These are phyloP conservation scores for Crucibulum laeve DNA, from an alignment of 768 basidiomycete genomes.

Conservation along the genomic window DNA sequence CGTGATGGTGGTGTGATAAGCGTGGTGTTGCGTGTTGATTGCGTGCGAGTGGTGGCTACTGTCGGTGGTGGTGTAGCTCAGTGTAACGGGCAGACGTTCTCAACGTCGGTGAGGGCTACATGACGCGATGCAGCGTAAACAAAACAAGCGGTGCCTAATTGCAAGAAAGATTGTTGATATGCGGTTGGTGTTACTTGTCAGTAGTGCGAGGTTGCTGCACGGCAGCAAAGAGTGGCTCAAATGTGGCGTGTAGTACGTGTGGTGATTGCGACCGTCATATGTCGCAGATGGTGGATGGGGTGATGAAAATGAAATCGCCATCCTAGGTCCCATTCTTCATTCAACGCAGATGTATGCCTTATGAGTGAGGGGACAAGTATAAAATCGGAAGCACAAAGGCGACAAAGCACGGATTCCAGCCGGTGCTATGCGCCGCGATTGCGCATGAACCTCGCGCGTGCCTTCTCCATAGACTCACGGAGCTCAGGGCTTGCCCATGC, in stretches of 20 bases:
- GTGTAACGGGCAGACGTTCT: no score
- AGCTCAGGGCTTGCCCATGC: constrained; percentile 64
- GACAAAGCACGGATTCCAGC: background rate
- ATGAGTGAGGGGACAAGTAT: no score
- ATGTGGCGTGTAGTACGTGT: no score
- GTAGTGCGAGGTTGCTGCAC: background rate
- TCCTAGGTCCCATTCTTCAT: no score
- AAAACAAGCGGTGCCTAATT: no score
- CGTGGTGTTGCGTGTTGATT: background rate
- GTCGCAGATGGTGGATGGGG: no score
- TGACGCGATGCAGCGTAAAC: background rate
- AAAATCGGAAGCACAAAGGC: background rate
- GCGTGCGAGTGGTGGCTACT: background rate
- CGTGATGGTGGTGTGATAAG: background rate
- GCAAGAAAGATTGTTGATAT: no score
- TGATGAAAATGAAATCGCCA: no score
- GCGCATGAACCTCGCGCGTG: constrained; percentile 39
- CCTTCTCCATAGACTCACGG: constrained; percentile 67
- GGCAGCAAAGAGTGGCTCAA: background rate
- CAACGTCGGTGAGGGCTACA: background rate
- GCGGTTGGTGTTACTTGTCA: background rate
- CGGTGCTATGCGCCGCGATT: constrained; percentile 7
- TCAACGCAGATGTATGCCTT: no score
- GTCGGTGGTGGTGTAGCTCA: background rate
- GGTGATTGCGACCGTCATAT: no score